Percentiles rank a stretch among this genome's conserved stretches.
phyloP scores from a whole-genome alignment of 345 rosid genomes.

The Gossypium anomalum region DNA sequence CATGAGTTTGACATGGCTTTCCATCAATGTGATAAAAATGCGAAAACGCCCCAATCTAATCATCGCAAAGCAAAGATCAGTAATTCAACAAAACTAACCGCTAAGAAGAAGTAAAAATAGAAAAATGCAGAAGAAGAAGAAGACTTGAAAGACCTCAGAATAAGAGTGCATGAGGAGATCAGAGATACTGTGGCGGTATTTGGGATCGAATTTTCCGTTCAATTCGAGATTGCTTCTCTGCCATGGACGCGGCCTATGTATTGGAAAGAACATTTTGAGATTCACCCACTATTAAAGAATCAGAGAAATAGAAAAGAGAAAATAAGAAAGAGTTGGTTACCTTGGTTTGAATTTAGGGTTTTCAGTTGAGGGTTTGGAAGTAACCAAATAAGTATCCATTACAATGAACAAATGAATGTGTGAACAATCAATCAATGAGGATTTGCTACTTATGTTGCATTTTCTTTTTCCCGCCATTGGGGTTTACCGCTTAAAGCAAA shows the following conservation, averaged over 20 bases:
- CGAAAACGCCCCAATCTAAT: conserved; percentile 57
- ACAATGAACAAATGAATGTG: neutral
- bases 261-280: neutral
- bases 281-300: neutral
- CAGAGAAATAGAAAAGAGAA: neutral
- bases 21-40: conserved; percentile 54
- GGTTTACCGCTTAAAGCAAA: neutral
- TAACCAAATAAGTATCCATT: conserved; percentile 50
- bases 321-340: conserved; percentile 20
- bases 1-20: conserved; percentile 55
- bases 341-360: conserved; percentile 28
- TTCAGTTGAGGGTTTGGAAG: conserved; percentile 29
- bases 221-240: conserved; percentile 53
- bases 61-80: neutral
- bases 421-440: neutral
- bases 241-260: conserved; percentile 42
- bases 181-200: conserved; percentile 50
- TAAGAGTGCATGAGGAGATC: conserved; percentile 59
- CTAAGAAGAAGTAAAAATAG: neutral
- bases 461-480: conserved; percentile 15
- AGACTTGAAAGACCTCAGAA: conserved; percentile 40
- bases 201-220: conserved; percentile 48
- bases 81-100: neutral
- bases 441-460: neutral
- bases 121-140: neutral